Percentiles rank a stretch among this genome's conserved stretches.
Evolutionary conservation across 805 yeast genomes (phyloP).

Genomic region (Komagataella ulmi): DNA sequence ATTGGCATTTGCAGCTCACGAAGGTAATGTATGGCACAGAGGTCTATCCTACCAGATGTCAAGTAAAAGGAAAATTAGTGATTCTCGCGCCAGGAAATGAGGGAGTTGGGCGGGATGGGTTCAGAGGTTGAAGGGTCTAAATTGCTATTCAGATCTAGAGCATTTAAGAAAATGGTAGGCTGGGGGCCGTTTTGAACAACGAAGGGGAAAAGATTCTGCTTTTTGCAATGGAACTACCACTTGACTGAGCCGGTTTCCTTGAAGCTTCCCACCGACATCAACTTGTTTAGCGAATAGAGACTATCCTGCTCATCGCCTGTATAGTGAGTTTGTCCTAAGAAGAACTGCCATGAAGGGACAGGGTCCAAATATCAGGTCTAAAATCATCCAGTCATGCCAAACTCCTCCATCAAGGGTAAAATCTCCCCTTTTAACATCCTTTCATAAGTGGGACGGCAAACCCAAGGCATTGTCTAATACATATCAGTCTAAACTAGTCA

Average conservation of each 20-base stretch:
- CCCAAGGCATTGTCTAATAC: conserved; percentile 4
- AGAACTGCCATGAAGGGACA: neutral
- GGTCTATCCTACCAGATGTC: neutral
- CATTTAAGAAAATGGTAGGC: no score
- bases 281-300: neutral
- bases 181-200: no score
- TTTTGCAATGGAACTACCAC: no score
- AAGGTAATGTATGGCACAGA: neutral
- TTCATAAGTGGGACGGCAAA: conserved; percentile 7
- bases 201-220: no score
- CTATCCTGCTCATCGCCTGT: neutral
- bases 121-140: neutral
- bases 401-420: neutral
- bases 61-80: neutral
- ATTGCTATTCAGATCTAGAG: no score
- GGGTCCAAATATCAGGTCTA: neutral
- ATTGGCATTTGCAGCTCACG: no score
- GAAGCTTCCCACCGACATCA: no score
- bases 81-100: neutral
- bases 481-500: neutral
- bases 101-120: neutral
- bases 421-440: conserved; percentile 15
- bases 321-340: neutral
- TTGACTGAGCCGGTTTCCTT: no score
- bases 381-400: neutral